phyloP scores from a whole-genome alignment of 495 filamentous ascomycete species.

The Schizothecium vesticola region DNA sequence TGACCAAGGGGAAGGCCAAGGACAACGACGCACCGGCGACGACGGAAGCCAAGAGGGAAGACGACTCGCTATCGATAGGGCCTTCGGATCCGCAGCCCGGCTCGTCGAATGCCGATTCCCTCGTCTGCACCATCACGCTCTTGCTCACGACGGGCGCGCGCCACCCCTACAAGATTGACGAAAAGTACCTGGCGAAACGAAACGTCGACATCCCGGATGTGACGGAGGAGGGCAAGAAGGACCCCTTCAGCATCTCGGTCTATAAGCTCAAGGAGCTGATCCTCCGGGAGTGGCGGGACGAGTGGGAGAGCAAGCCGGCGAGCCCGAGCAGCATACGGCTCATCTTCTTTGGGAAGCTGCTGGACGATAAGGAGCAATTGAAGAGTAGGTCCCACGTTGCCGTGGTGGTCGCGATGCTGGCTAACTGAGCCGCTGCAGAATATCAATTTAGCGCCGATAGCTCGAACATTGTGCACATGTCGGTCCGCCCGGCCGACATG shows the following conservation, averaged over 20 bases:
- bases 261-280: constrained; percentile 92
- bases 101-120: constrained; percentile 5
- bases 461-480: constrained; percentile 90
- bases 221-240: constrained; percentile 49
- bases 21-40: constrained; percentile 31
- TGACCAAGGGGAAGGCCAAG: constrained; percentile 26
- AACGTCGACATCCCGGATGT: constrained; percentile 65
- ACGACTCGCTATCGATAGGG: constrained; percentile 39
- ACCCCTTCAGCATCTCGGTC: constrained; percentile 82
- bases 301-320: constrained; percentile 81
- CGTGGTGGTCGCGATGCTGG: neutral
- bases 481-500: constrained; percentile 79
- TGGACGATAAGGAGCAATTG: constrained; percentile 79
- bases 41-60: constrained; percentile 23
- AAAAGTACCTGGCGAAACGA: constrained; percentile 74
- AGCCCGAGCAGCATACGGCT: constrained; percentile 80
- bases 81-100: constrained; percentile 31
- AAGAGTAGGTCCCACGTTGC: constrained; percentile 32
- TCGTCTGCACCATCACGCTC: constrained; percentile 58
- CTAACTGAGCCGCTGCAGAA: constrained; percentile 44
- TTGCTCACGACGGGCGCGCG: constrained; percentile 74
- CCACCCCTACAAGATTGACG: constrained; percentile 82
- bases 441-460: constrained; percentile 66
- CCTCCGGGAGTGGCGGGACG: constrained; percentile 80
- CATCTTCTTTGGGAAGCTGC: constrained; percentile 80